phyloP scores from a whole-genome alignment of 352 stramenopile species.

The Globisporangium heterothallicum region DNA sequence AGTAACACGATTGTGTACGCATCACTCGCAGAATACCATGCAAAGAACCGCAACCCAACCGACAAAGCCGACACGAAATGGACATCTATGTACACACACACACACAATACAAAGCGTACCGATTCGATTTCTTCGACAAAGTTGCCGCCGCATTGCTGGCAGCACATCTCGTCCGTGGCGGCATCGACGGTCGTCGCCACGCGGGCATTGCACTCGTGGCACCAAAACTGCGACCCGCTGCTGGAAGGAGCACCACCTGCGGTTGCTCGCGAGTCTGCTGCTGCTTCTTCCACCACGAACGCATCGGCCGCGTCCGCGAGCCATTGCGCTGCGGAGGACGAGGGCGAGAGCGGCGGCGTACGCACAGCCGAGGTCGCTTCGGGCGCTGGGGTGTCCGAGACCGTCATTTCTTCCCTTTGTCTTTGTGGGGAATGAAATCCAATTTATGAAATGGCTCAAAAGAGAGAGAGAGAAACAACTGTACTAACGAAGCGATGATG shows the following conservation, averaged over 20 bases:
- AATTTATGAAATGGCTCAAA: background rate
- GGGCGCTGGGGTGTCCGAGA: background rate
- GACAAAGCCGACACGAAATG: background rate
- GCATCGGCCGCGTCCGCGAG: background rate
- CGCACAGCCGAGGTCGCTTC: background rate
- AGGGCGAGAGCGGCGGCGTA: slow-evolving; percentile 12
- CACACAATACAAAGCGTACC: slow-evolving; percentile 14
- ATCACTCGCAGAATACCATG: too few relatives aligned
- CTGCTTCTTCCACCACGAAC: background rate
- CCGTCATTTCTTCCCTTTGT: background rate
- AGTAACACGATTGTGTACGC: too few relatives aligned
- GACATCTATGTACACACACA: background rate
- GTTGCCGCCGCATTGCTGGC: slow-evolving; percentile 60
- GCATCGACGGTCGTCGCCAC: slow-evolving; percentile 58
- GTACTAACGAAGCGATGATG: too few relatives aligned
- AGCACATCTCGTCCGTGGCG: slow-evolving; percentile 64
- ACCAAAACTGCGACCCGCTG: slow-evolving; percentile 57
- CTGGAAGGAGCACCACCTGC: background rate
- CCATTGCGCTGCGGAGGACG: background rate
- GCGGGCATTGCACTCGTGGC: slow-evolving; percentile 62
- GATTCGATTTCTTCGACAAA: slow-evolving; percentile 85
- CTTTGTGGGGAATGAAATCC: background rate
- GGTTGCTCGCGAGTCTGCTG: too few relatives aligned
- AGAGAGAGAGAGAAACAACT: too few relatives aligned
- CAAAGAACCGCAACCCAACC: background rate